phyloP scores from a whole-genome alignment of 2,329 filamentous ascomycete genomes.

The Hymenoscyphus scutula region DNA sequence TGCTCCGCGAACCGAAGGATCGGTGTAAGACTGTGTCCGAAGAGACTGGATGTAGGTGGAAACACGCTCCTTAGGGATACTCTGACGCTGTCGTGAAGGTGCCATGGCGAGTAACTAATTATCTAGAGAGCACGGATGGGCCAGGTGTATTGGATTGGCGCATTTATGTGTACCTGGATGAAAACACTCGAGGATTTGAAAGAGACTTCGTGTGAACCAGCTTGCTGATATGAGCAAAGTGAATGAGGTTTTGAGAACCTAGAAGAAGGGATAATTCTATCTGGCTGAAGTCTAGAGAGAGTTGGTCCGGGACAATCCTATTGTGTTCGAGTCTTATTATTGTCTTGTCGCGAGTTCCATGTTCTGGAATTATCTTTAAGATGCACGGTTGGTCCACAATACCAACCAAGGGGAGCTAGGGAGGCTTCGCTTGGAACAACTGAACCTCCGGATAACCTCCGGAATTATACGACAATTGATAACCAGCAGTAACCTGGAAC shows the following conservation, averaged over 20 bases:
- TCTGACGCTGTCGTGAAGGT: conserved; percentile 45
- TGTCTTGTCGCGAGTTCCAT: too few species aligned
- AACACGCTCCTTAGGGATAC: conserved; percentile 69
- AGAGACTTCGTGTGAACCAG: background rate
- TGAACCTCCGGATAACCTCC: background rate
- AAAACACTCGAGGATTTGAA: background rate
- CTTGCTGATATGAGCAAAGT: too few species aligned
- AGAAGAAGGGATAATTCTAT: too few species aligned
- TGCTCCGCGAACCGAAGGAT: conserved; percentile 52
- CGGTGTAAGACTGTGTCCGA: conserved; percentile 70
- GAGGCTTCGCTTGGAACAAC: background rate
- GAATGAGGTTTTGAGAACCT: too few species aligned
- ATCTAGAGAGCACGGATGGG: background rate
- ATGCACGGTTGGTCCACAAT: too few species aligned
- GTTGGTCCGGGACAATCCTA: too few species aligned
- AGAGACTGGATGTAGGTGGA: conserved; percentile 62
- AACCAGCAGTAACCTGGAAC: background rate
- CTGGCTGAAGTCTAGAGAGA: too few species aligned
- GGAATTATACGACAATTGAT: background rate
- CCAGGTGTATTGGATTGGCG: background rate
- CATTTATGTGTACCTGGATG: background rate
- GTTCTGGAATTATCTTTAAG: too few species aligned
- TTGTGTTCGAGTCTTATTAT: too few species aligned
- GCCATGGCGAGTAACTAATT: conserved; percentile 27
- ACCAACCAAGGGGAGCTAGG: too few species aligned